phyloP scores from a whole-genome alignment of 805 yeast genomes.

The Candida tibetensis region DNA sequence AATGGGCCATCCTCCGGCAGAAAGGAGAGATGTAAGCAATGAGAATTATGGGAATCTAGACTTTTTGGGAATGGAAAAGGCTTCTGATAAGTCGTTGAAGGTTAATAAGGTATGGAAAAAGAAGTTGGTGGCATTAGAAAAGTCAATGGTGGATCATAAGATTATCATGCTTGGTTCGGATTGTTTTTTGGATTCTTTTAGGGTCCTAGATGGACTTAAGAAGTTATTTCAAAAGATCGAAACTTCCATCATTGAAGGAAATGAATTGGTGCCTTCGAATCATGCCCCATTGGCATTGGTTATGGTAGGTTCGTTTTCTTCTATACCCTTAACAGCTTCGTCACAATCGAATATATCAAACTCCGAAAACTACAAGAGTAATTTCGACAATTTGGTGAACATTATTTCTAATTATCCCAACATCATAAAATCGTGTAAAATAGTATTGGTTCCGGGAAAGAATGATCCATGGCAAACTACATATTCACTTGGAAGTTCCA shows the following conservation, averaged over 20 bases:
- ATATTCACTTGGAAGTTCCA: conserved; percentile 53
- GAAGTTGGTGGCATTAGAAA: conserved; percentile 56
- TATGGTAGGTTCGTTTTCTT: conserved; percentile 76
- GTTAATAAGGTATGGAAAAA: conserved; percentile 59
- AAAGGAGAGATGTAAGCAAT: conserved; percentile 59
- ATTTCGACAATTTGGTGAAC: conserved; percentile 72
- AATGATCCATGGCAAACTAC: conserved; percentile 92
- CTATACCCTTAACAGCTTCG: conserved; percentile 61
- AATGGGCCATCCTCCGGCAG: conserved; percentile 87
- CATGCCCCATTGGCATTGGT: conserved; percentile 64
- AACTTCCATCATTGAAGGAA: conserved; percentile 31
- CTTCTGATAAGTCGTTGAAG: conserved; percentile 44
- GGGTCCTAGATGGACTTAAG: conserved; percentile 59
- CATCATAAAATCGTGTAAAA: conserved; percentile 49
- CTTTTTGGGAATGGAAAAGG: conserved; percentile 46
- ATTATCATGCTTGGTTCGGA: conserved; percentile 75
- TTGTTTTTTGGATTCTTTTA: conserved; percentile 58
- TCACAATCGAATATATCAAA: conserved; percentile 47
- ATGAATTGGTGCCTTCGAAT: conserved; percentile 24
- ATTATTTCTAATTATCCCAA: conserved; percentile 58
- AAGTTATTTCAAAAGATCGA: conserved; percentile 59
- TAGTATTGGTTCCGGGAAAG: conserved; percentile 81
- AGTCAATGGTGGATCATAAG: conserved; percentile 52
- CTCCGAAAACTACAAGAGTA: conserved; percentile 56
- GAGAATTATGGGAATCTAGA: conserved; percentile 80